Percentiles rank a stretch among this genome's conserved stretches.
These are phyloP conservation scores for Kuraishia ogatae DNA, from an alignment of 805 yeast genomes.

Conservation along the genomic window DNA sequence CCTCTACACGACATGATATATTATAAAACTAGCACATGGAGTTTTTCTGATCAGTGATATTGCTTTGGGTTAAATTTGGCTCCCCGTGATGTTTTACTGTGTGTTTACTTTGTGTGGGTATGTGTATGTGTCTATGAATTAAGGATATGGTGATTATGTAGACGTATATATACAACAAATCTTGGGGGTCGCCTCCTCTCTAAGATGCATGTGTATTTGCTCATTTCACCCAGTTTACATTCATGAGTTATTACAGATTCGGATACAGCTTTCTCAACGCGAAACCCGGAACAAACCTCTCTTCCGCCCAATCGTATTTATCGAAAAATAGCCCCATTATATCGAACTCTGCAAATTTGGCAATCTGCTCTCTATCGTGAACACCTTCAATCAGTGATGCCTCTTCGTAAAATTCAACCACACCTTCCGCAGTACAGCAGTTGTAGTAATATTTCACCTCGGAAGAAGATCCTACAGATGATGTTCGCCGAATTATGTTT, in stretches of 20 bases:
- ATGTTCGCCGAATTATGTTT: neutral
- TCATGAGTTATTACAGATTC: neutral
- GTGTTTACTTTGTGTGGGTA: no score
- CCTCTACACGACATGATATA: no score
- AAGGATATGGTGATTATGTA: no score
- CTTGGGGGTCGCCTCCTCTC: no score
- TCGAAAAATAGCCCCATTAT: constrained; percentile 5
- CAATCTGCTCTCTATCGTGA: neutral
- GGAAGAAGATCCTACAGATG: neutral
- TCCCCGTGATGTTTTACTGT: no score
- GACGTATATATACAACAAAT: no score
- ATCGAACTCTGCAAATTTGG: constrained; percentile 2
- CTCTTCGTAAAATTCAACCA: constrained; percentile 3
- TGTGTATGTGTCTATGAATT: no score
- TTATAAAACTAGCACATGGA: no score
- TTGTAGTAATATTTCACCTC: constrained; percentile 1
- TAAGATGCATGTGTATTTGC: no score
- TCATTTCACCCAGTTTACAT: no score
- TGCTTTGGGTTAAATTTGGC: no score
- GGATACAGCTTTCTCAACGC: neutral
- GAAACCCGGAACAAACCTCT: constrained; percentile 1
- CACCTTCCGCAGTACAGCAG: constrained; percentile 3
- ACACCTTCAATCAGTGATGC: neutral
- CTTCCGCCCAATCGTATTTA: neutral
- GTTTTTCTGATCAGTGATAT: no score